Base-by-base conservation (phyloP, 1,284 basidiomycete species). In the Schizopora paradoxa region DNA sequence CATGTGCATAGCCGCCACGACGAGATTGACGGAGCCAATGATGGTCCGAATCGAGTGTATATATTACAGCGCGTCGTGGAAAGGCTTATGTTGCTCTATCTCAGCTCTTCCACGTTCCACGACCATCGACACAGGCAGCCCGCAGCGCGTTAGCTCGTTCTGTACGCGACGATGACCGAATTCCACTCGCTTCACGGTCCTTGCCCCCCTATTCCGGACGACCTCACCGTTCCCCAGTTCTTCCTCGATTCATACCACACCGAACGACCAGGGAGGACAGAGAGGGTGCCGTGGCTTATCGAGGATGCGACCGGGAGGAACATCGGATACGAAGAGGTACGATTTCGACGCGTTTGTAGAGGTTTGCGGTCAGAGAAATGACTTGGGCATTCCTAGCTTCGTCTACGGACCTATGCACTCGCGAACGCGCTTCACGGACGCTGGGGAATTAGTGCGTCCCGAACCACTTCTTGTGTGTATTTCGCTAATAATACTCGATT, bases 201-300 rank as follows among this genome's bases (percentile, higher is more conserved):
- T 33, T 61, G 78, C 19, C 71, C 72, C 11, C 54, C 57, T 48
- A 77, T 86, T 49, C 86, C 86, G 8, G 81, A 86, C 57, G 65
- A 88, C 62, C 63, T 88, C 43, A 82, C 81, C 8, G 69, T 89
- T 18, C 72, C 79, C 2, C 87, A 90, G 63, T 89, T 90, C 61
- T 69, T 88, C 35, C 70, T 89, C 22, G 78, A 83, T 54, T 60
- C 61, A 6, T 57, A 71, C 23, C 72, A 78, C 39, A 69, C 76
- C 1, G 49, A 63, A 14, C 68, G 74, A 27, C 82, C 82, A 1
- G 26, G 58, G 7, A 65, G 76, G 34, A 67, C 65, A 13, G 51
- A 61, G 1, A 62, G 62, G 32, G 57, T 62, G 2, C 77, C 82
- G 2, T 86, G 78, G 74, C 65, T 88, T 32, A 76, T 86, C 43